Base-by-base conservation (phyloP, 2,329 filamentous ascomycete genomes). In the Chlorencoelia australis region DNA sequence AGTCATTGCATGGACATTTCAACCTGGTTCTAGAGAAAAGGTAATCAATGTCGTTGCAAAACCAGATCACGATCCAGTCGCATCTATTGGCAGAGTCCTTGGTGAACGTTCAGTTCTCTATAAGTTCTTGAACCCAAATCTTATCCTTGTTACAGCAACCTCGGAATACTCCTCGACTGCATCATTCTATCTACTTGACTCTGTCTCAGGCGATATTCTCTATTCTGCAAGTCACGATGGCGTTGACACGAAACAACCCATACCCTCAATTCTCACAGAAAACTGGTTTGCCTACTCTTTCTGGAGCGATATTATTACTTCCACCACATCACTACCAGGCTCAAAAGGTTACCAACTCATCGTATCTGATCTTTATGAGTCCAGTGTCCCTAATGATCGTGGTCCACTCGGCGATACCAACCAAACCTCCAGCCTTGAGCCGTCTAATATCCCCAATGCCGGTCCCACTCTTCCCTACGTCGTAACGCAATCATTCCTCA, bases 281-380 rank as follows among this genome's bases (percentile, higher is more conserved):
- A 96, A 98, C 62, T 96, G 89, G 87, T 88, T 93, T 54, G 72
- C 79, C 5, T 96, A 94, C 64, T 82, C 85, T 6, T 83, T 88
- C 59, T 81, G 73, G 50, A 73, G 70, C 22, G 62, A 56, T 35
- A 79, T 79, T 54, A 60, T 64, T 3, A 79, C 78, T 54, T 62
- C 64, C 3, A 66, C 79, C 20, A 61, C 66, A 28, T 72, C 63
- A 3, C 61, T 67, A n/a, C 67, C 70, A 37, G 59, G 65, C 4
- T 73, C 88, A 41, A 85, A 86, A 59, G 88, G 88, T 24, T 84
- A 94, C 59, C 85, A 94, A 51, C 69, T 96, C 6, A 72, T 88
- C 14, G 71, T 94, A 8, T 79, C 83, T 0, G 89, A 98, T 54
- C 73, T 98, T 22, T 96, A 88, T 61, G 91, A 95, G 59, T 94